Evolutionary conservation across 2,329 filamentous ascomycete species (phyloP).

Genomic region (Aspergillus sp.): DNA sequence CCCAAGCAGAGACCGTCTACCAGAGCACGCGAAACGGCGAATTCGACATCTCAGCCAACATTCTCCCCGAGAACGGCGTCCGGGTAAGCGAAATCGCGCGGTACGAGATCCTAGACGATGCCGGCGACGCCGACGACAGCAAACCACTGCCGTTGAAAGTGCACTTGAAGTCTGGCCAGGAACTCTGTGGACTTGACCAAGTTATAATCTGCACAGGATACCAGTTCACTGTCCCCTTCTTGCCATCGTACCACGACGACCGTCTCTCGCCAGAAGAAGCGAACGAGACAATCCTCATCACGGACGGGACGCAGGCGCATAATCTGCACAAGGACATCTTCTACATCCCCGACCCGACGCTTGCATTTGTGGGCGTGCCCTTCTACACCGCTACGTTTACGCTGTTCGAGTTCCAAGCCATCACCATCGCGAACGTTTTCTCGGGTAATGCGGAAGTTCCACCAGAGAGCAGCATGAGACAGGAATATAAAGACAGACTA

Average conservation of each 20-base stretch:
- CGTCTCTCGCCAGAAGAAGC: constrained; percentile 47
- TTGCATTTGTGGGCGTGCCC: constrained; percentile 64
- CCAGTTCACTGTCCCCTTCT: constrained; percentile 65
- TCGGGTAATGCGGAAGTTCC: constrained; percentile 54
- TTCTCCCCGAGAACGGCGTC: constrained; percentile 55
- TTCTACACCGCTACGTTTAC: constrained; percentile 68
- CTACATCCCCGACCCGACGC: constrained; percentile 65
- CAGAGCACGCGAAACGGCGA: constrained; percentile 61
- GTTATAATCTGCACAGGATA: constrained; percentile 70
- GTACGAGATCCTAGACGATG: constrained; percentile 39
- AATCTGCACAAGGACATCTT: constrained; percentile 72
- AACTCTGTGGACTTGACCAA: constrained; percentile 57
- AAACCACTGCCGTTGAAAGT: constrained; percentile 52
- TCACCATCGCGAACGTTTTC: constrained; percentile 59
- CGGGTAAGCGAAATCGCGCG: constrained; percentile 54
- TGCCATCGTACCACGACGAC: constrained; percentile 53
- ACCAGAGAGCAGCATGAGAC: constrained; percentile 35
- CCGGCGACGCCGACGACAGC: constrained; percentile 7
- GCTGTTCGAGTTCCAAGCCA: constrained; percentile 69
- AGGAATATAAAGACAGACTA: constrained; percentile 30
- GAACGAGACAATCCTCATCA: constrained; percentile 57
- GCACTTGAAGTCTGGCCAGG: constrained; percentile 53
- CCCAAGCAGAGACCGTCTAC: constrained; percentile 46
- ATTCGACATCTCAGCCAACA: constrained; percentile 56
- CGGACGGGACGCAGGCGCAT: constrained; percentile 62